Percentiles rank a stretch among this genome's conserved stretches.
Evolutionary conservation across 139 green algal genomes (phyloP).

Genomic region (Protoeuglena noctilucae): DNA sequence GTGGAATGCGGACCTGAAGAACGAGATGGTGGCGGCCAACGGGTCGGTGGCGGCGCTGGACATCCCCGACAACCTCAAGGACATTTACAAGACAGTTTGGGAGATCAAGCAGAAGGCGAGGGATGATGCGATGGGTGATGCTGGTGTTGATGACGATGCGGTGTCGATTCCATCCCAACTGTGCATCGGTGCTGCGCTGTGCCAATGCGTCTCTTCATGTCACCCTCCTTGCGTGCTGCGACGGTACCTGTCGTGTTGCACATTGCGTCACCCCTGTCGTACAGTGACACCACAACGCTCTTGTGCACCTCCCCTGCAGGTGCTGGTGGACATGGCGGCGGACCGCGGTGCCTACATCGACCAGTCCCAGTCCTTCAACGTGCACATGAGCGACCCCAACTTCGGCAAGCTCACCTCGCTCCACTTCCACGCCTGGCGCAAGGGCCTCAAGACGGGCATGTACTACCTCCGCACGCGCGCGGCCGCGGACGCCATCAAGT

Average conservation of each 20-base stretch:
- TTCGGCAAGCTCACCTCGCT: constrained; percentile 97
- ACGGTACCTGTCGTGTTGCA: too few relatives aligned
- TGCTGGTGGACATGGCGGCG: constrained; percentile 96
- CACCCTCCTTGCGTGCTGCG: too few relatives aligned
- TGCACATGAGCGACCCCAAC: constrained; percentile 97
- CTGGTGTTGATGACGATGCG: too few relatives aligned
- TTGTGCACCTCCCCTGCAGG: too few relatives aligned
- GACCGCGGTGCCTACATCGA: constrained; percentile 96
- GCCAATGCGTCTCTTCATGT: too few relatives aligned
- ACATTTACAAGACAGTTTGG: constrained; percentile 98
- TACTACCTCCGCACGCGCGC: constrained; percentile 35
- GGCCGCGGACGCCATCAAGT: constrained; percentile 97
- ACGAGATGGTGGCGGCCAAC: constrained; percentile 77
- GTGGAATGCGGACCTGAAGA: constrained; percentile 84
- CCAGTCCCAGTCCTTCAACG: constrained; percentile 94
- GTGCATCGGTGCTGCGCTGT: too few relatives aligned
- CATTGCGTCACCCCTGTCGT: too few relatives aligned
- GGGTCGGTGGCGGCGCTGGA: constrained; percentile 53
- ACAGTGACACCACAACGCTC: too few relatives aligned
- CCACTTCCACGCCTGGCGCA: constrained; percentile 95
- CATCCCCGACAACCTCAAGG: constrained; percentile 79
- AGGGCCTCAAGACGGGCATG: constrained; percentile 58
- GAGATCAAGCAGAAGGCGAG: constrained; percentile 92
- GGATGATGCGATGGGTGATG: too few relatives aligned
- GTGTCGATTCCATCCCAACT: too few relatives aligned